Evolutionary conservation across 371 early-diverging fungal species (phyloP), one percentile per base, ranked within the genome.

Genomic region (Sporodiniella umbellata): DNA sequence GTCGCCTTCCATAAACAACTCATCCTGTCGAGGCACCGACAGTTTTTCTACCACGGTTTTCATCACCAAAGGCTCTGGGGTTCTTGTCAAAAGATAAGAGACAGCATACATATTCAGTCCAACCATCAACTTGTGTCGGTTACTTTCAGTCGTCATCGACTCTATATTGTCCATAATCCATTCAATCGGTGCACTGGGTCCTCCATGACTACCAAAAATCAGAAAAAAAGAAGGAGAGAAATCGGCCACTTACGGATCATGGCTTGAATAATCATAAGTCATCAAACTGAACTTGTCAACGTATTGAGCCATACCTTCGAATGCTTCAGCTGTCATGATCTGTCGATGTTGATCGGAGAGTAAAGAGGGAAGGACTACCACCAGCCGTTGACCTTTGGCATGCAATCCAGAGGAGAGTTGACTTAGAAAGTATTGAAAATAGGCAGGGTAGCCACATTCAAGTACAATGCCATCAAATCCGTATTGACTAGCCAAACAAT

Each of bases 71-170:
- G 78, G 56, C 25, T 75, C 51, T 4, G 70, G 61, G 25, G 54
- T 8, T 14, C 50, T 22, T 3, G 51, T 53, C 14, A 42, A 51
- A 21, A 51, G 33, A 44, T 70, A 85, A n/a, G 71, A 59, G 60
- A 75, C 70, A 12, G 80, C 85, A 55, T 83, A 85, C 64, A 81
- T 62, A 31, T 75, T 79, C 17, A 82, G 8, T 0, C 85, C 85
- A 12, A 79, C 21, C 18, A 85, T 58, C 14, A 85, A 48, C 46
- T 79, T 73, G 28, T 64, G 53, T 26, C 74, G 58, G 33, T 72
- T 75, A 2, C 58, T 25, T 26, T 35, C 51, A 23, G 49, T 65
- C n/a, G 66, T 72, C 33, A 70, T 51, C 40, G 48, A 62, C 35
- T 62, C 67, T 33, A 84, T 70, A 44, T 81, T 81, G 8, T 78